Evolutionary conservation across 2,329 filamentous ascomycete species (phyloP).

Genomic region (Fusarium pininemorale): DNA sequence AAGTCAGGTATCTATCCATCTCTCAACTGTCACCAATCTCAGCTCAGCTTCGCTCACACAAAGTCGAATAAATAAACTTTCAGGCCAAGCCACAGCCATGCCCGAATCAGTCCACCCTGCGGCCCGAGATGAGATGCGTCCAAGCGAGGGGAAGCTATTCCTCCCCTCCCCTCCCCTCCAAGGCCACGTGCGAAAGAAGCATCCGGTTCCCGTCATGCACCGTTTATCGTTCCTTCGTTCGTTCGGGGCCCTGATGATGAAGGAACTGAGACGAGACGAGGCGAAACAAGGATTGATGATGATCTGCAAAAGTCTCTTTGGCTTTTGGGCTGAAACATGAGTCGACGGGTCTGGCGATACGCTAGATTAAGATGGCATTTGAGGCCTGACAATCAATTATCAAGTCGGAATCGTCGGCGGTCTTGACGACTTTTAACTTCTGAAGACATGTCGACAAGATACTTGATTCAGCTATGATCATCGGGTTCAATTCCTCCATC

Average conservation of each 20-base stretch:
- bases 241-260: neutral
- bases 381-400: slow-evolving; percentile 6
- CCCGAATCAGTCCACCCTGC: slow-evolving; percentile 16
- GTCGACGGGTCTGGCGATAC: slow-evolving; percentile 9
- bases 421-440: neutral
- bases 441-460: neutral
- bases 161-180: neutral
- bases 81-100: slow-evolving; percentile 20
- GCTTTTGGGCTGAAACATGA: slow-evolving; percentile 40
- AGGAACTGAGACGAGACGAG: neutral
- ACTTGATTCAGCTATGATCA: neutral
- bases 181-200: slow-evolving; percentile 26
- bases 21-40: neutral
- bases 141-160: slow-evolving; percentile 16
- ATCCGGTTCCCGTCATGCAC: neutral
- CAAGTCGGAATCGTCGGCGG: neutral
- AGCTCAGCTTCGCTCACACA: slow-evolving; percentile 1
- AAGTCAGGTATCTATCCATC: neutral
- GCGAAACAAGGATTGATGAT: neutral
- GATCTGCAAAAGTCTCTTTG: slow-evolving; percentile 8
- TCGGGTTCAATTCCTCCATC: neutral
- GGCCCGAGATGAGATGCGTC: slow-evolving; percentile 27
- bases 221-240: neutral
- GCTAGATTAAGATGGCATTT: neutral
- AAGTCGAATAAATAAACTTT: slow-evolving; percentile 7